These are phyloP conservation scores for Russula sp. DNA, from an alignment of 768 basidiomycete species.

Conservation along the genomic window DNA sequence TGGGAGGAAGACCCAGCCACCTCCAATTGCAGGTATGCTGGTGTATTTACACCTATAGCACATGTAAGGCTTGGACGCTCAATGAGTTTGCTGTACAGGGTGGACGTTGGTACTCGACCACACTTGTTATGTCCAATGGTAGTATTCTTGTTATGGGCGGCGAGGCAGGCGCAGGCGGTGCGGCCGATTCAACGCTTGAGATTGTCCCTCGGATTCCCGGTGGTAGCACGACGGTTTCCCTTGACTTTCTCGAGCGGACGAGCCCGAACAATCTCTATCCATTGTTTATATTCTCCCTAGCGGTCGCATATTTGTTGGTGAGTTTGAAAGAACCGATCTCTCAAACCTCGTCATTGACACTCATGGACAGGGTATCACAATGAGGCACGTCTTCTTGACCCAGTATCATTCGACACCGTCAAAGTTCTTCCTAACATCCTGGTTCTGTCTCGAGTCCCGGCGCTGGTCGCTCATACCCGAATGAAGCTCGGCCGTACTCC, in stretches of 20 bases:
- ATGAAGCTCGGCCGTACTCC: constrained; percentile 67
- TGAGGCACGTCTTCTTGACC: constrained; percentile 73
- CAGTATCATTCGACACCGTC: constrained; percentile 61
- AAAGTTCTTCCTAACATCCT: constrained; percentile 59
- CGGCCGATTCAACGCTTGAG: constrained; percentile 67
- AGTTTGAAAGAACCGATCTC: constrained; percentile 27
- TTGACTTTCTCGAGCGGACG: constrained; percentile 66
- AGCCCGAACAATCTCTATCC: constrained; percentile 82
- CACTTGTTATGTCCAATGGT: constrained; percentile 69
- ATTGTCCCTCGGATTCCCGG: constrained; percentile 65
- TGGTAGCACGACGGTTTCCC: constrained; percentile 55
- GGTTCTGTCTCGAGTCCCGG: constrained; percentile 68
- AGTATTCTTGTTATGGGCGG: constrained; percentile 73
- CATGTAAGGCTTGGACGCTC: not conserved
- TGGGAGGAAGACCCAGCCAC: constrained; percentile 70
- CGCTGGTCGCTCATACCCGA: constrained; percentile 72
- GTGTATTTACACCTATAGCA: not conserved
- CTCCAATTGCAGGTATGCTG: constrained; percentile 57
- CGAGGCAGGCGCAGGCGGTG: constrained; percentile 66
- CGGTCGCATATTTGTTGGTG: constrained; percentile 67
- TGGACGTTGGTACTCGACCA: constrained; percentile 73
- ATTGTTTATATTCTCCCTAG: constrained; percentile 70
- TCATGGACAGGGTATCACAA: constrained; percentile 63
- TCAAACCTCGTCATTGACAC: not conserved
- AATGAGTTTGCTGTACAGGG: constrained; percentile 37